Percentiles rank a stretch among this genome's conserved stretches.
Evolutionary conservation across 1,284 basidiomycete species (phyloP).

Genomic region (Heterobasidion annosum): DNA sequence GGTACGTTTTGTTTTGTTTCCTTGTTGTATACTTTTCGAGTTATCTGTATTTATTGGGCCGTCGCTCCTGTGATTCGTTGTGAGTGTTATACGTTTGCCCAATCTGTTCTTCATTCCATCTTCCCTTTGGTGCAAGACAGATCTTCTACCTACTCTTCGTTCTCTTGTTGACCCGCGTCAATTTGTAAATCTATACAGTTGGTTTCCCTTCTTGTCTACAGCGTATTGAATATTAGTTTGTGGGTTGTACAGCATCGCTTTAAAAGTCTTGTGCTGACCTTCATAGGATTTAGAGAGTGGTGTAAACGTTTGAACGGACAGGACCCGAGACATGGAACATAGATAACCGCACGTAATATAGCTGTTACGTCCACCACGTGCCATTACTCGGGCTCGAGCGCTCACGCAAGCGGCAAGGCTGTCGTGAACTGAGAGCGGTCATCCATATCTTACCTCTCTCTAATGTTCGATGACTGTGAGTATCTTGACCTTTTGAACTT

Average conservation of each 20-base stretch:
- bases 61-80: neutral
- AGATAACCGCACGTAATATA: too few species aligned
- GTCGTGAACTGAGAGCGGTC: too few species aligned
- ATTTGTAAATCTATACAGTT: neutral
- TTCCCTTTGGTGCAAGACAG: too few species aligned
- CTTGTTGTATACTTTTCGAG: neutral
- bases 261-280: neutral
- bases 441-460: too few species aligned
- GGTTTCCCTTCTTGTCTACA: neutral
- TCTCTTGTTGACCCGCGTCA: neutral
- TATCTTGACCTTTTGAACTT: slow-evolving; percentile 9
- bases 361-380: too few species aligned
- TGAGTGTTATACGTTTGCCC: neutral
- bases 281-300: neutral
- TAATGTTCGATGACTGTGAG: slow-evolving; percentile 85
- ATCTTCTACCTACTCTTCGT: too few species aligned
- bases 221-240: neutral
- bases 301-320: neutral
- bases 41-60: neutral
- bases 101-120: neutral
- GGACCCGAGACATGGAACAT: too few species aligned
- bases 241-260: neutral
- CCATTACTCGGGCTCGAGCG: too few species aligned
- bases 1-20: neutral
- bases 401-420: neutral